phyloP scores from a whole-genome alignment of 2,329 filamentous ascomycete genomes.

The Truncatella angustata region DNA sequence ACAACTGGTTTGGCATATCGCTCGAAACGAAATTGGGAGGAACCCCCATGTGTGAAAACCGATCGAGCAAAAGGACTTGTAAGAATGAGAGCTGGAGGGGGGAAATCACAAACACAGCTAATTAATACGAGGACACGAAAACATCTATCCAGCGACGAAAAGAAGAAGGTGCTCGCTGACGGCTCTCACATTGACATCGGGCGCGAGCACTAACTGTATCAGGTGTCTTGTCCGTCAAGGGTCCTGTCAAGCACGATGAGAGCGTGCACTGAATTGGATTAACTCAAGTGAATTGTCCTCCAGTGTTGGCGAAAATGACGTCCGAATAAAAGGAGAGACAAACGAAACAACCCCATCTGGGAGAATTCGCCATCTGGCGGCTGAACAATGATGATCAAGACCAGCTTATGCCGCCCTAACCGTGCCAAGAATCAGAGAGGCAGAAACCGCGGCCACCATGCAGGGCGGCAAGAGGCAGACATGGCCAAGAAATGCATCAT shows the following conservation, averaged over 20 bases:
- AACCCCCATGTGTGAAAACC: not conserved
- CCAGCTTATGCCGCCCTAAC: not conserved
- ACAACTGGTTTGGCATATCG: not conserved
- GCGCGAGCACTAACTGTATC: not conserved
- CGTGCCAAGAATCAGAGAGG: not conserved
- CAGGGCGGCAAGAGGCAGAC: too few relatives aligned
- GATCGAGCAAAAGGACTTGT: not conserved
- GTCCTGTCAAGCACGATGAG: not conserved
- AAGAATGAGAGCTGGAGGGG: constrained; percentile 2
- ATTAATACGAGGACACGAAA: not conserved
- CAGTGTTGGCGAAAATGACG: not conserved
- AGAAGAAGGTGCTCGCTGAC: not conserved
- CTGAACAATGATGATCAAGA: not conserved
- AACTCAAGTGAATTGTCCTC: not conserved
- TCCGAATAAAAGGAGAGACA: not conserved
- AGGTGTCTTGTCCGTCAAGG: not conserved
- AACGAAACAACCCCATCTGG: not conserved
- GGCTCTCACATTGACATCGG: not conserved
- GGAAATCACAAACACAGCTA: not conserved
- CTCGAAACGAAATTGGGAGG: not conserved
- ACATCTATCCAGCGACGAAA: not conserved
- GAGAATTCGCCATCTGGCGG: too few relatives aligned
- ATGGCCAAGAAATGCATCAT: too few relatives aligned
- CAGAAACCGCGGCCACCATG: not conserved
- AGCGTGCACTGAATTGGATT: not conserved